phyloP scores from a whole-genome alignment of 257 asterid species.

The Rubia yunnanensis region DNA sequence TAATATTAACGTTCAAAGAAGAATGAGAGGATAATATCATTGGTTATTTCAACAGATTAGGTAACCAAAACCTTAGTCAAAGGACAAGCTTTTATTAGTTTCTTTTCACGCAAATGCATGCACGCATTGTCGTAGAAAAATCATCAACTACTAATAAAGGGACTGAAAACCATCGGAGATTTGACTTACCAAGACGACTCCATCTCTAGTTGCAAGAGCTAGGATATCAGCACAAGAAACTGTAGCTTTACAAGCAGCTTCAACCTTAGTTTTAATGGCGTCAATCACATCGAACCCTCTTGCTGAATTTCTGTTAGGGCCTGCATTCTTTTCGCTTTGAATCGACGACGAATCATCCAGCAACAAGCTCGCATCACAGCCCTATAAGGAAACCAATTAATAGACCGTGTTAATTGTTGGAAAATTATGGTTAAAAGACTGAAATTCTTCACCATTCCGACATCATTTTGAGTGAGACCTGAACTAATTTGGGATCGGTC shows the following conservation, averaged over 20 bases:
- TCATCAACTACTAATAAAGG: too few species aligned
- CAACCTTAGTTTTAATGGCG: constrained; percentile 37
- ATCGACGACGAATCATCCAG: constrained; percentile 33
- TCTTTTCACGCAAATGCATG: neutral
- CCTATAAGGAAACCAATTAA: constrained; percentile 15
- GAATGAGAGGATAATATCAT: too few species aligned
- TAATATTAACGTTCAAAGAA: too few species aligned
- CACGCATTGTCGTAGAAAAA: neutral
- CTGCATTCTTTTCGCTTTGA: constrained; percentile 38
- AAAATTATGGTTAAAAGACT: too few species aligned
- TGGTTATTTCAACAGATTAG: too few species aligned
- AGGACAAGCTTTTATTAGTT: neutral
- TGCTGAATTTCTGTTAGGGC: constrained; percentile 29
- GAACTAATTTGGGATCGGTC: too few species aligned
- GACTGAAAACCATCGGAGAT: neutral
- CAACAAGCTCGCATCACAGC: constrained; percentile 40
- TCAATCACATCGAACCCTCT: constrained; percentile 43
- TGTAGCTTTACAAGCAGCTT: constrained; percentile 30
- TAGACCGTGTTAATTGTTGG: neutral
- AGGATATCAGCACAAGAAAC: constrained; percentile 51
- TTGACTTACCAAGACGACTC: constrained; percentile 29
- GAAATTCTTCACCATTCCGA: too few species aligned
- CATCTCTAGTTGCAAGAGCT: constrained; percentile 46
- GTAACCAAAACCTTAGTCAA: too few species aligned
- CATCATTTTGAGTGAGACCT: too few species aligned